Evolutionary conservation across 1,284 basidiomycete species (phyloP), one percentile per base, ranked within the genome.

Genomic region (Puccinia coronata): DNA sequence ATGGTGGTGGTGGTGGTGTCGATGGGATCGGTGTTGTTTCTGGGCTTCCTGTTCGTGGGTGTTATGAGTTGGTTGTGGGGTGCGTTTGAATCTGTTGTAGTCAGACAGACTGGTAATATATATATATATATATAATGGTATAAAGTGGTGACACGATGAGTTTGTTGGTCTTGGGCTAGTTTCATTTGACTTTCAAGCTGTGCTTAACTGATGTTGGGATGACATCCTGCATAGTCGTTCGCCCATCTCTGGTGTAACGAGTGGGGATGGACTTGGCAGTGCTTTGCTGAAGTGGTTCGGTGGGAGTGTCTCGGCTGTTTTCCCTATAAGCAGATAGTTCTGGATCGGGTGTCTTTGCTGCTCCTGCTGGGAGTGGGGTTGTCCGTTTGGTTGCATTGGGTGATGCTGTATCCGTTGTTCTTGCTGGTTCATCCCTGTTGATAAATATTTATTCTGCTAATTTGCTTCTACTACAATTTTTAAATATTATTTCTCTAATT

Each of bases 81-180:
- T 69, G 76, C 76, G 63, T 70, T 79, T 79, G 43, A 34, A 57
- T 36, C 76, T 61, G n/a, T 79, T 79, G 51, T 79, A 79, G n/a
- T 79, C 76, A 6, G 76, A 79, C 39, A 79, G 39, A 70, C 76
- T 79, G 55, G n/a, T n/a, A n/a, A n/a, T n/a, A n/a, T n/a, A n/a
- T n/a, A n/a, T n/a, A n/a, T n/a, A n/a, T n/a, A n/a, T n/a, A n/a
- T n/a, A n/a, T n/a, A n/a, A n/a, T n/a, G n/a, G n/a, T n/a, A n/a
- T n/a, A n/a, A n/a, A n/a, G n/a, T n/a, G n/a, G n/a, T n/a, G n/a
- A 14, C 16, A 5, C 20, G 43, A 11, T 39, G 1, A 74, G n/a
- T 57, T 65, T 18, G 61, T 65, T 65, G n/a, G n/a, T 65, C 31
- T n/a, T 57, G 55, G 20, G 34, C 2, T 39, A 28, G 14, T 65